Evolutionary conservation across 139 green algal genomes (phyloP).

Genomic region (Volvox reticuliferus): DNA sequence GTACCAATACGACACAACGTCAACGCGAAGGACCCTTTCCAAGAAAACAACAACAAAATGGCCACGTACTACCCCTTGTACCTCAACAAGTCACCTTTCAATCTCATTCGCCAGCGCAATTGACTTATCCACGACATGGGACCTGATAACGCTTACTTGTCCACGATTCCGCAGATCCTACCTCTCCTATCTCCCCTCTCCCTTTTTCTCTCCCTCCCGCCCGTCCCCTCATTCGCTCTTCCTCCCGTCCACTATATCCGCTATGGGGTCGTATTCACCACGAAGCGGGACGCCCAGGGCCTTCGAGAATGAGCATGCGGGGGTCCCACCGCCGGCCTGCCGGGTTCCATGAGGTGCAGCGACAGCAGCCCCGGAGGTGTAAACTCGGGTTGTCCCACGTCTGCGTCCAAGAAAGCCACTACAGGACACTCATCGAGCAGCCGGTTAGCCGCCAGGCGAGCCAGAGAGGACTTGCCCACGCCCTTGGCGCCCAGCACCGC

Average conservation of each 20-base stretch:
- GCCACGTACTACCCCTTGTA: no score
- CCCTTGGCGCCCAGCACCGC: conserved; percentile 82
- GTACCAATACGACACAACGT: no score
- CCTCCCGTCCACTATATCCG: background rate
- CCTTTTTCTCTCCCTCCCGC: background rate
- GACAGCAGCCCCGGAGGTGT: conserved; percentile 85
- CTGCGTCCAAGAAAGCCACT: conserved; percentile 87
- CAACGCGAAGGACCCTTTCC: no score
- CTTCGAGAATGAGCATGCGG: conserved; percentile 70
- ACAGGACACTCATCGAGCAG: conserved; percentile 49
- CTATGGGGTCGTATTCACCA: conserved; percentile 11
- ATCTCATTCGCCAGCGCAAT: no score
- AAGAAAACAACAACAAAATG: no score
- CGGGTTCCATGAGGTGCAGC: conserved; percentile 62
- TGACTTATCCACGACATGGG: no score
- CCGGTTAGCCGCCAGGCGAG: conserved; percentile 72
- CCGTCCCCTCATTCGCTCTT: background rate
- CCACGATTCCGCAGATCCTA: no score
- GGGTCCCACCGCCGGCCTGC: conserved; percentile 71
- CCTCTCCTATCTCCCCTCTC: no score
- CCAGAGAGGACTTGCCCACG: conserved; percentile 89
- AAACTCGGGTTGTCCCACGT: conserved; percentile 92
- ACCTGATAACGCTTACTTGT: no score
- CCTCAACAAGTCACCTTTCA: no score
- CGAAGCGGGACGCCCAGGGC: conserved; percentile 11